Base-by-base conservation (phyloP, 371 early-diverging fungal genomes). In the Mortierella sp. region DNA sequence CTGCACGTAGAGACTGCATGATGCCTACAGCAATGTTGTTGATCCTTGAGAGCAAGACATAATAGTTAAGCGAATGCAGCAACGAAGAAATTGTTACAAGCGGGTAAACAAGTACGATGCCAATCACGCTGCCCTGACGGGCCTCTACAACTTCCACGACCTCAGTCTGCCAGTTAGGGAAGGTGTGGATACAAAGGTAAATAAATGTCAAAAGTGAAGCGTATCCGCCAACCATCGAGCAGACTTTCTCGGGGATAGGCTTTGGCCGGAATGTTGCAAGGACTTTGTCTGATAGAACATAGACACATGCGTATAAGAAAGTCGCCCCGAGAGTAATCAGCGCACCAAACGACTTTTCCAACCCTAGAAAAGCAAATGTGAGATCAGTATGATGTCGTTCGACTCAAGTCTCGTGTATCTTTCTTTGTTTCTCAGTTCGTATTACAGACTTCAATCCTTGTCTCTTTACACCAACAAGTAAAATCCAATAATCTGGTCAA, bases 21-120 rank as follows among this genome's bases (percentile, higher is more conserved):
- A 91, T 88, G 22, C 93, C 91, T 17, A 87, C 87, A 0, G 91
- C 89, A 17, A 90, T 87, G 82, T 86, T 87, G 57, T 88, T 88
- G 40, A 86, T 83, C 47, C 77, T 56, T n/a, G 85, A 85, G 49
- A 89, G 64, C 22, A 89, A 75, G 43, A 83, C 75, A 65, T 86
- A 89, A 62, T 88, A 89, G 28, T 87, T 76, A 40, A 86, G 61
- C 54, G 86, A 85, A 64, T 89, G 89, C 10, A 85, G 61, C 56
- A 88, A 64, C 13, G 88, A 81, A n/a, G 78, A 78, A 45, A 86
- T 62, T 32, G 76, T 65, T 15, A 86, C 64, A 23, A 85, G 43
- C 9, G 84, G 37, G 63, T 85, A 87, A 45, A 78, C 75, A n/a
- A 63, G 10, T 7, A 85, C 26, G 60, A 76, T 71, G 13, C 58